Conservation (phyloP, 495 filamentous ascomycete species). For the Podospora pseudocomata region DNA sequence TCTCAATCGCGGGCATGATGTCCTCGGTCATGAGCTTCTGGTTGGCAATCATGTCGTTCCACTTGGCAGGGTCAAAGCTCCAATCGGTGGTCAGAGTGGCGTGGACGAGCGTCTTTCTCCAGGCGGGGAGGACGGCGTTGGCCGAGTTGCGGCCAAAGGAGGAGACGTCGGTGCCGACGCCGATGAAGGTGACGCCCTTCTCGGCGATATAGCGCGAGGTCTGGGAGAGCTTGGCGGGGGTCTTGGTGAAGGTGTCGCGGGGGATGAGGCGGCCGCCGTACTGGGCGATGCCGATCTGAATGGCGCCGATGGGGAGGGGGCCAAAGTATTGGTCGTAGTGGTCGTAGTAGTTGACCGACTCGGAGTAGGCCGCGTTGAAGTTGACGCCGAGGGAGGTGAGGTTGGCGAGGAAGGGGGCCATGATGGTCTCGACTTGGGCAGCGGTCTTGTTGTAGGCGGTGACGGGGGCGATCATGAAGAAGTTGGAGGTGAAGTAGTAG, state of each 20-base stretch:
- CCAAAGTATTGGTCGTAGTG: conserved; percentile 46
- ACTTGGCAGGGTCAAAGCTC: conserved; percentile 27
- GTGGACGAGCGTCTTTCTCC: conserved; percentile 31
- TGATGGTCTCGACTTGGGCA: conserved; percentile 32
- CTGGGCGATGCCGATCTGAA: conserved; percentile 47
- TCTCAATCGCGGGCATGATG: conserved; percentile 33
- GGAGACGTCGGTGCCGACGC: conserved; percentile 33
- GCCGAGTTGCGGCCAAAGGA: conserved; percentile 16
- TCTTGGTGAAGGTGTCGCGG: conserved; percentile 42
- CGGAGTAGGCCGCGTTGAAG: conserved; percentile 17
- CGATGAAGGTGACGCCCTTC: conserved; percentile 40
- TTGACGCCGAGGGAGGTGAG: conserved; percentile 35
- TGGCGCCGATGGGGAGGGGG: conserved; percentile 37
- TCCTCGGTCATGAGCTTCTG: conserved; percentile 33
- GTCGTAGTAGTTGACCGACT: conserved; percentile 45
- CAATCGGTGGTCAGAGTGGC: conserved; percentile 25
- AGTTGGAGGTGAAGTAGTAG: conserved; percentile 47
- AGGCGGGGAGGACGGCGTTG: conserved; percentile 55
- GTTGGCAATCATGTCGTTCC: conserved; percentile 23
- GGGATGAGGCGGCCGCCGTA: conserved; percentile 62
- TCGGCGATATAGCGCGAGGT: conserved; percentile 38
- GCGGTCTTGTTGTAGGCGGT: conserved; percentile 38
- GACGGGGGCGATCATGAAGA: conserved; percentile 44
- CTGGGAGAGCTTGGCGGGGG: conserved; percentile 34
- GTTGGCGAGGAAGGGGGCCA: conserved; percentile 33